Conservation (phyloP, 768 basidiomycete genomes). For the Asterophora lycoperdoides region DNA sequence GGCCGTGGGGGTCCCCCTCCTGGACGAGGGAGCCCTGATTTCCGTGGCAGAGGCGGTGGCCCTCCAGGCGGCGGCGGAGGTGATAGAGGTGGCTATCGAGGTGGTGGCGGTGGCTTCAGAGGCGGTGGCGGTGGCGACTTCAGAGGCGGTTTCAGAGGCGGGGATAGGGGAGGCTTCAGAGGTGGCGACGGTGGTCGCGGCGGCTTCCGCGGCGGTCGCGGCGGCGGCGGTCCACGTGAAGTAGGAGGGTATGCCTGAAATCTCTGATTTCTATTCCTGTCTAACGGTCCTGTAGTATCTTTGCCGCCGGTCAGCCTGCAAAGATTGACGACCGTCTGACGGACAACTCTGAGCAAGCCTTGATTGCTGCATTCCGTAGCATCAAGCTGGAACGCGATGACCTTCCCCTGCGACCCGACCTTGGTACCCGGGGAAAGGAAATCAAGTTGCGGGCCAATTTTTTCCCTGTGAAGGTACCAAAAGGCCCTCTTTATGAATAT, state of each 20-base stretch:
- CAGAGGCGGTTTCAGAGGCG: slow-evolving; percentile 17
- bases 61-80: slow-evolving; percentile 22
- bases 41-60: slow-evolving; percentile 14
- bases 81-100: slow-evolving; percentile 15
- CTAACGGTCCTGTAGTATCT: slow-evolving; percentile 32
- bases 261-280: neutral
- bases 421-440: slow-evolving; percentile 44
- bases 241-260: slow-evolving; percentile 26
- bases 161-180: slow-evolving; percentile 29
- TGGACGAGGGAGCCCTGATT: slow-evolving; percentile 26
- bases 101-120: slow-evolving; percentile 2
- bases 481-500: slow-evolving; percentile 56
- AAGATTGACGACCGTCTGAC: slow-evolving; percentile 39
- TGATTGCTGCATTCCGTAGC: slow-evolving; percentile 34
- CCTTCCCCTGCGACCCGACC: slow-evolving; percentile 57
- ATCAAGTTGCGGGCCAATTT: slow-evolving; percentile 63
- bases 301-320: slow-evolving; percentile 32
- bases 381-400: slow-evolving; percentile 32
- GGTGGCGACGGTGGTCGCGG: slow-evolving; percentile 12
- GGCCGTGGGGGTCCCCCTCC: slow-evolving; percentile 30
- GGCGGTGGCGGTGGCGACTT: slow-evolving; percentile 10
- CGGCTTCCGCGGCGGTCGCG: slow-evolving; percentile 17
- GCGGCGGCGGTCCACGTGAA: slow-evolving; percentile 23
- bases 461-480: slow-evolving; percentile 54
- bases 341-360: slow-evolving; percentile 36